A percentile compares a stretch with the other conserved stretches of the same genome.
phyloP scores from a whole-genome alignment of 805 yeast species.

The Sugiyamaella boreocaroliniensis region DNA sequence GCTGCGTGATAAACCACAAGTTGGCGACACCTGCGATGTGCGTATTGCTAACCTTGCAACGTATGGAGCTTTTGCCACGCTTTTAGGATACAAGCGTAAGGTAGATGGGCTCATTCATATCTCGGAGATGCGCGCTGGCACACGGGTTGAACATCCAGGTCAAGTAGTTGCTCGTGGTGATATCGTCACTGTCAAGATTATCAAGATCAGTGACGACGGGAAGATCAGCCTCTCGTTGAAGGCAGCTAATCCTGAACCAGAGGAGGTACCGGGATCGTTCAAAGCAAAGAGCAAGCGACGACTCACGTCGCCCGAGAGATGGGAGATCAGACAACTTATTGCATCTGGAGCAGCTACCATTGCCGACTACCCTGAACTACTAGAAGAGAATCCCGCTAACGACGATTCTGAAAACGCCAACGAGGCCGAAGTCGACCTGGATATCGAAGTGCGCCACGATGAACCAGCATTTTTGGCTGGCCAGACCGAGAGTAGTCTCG shows the following conservation, averaged over 20 bases:
- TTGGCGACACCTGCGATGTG: constrained; percentile 54
- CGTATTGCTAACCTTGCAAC: constrained; percentile 49
- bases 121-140: constrained; percentile 50
- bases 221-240: constrained; percentile 58
- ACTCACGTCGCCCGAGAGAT: constrained; percentile 77
- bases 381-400: constrained; percentile 28
- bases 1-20: constrained; percentile 30
- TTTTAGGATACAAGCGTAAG: constrained; percentile 35
- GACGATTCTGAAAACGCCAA: constrained; percentile 10
- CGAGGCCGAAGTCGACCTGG: constrained; percentile 48
- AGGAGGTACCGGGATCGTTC: neutral
- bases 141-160: constrained; percentile 48
- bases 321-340: constrained; percentile 82
- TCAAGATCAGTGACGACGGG: constrained; percentile 34
- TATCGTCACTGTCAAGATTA: constrained; percentile 57
- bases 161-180: constrained; percentile 55
- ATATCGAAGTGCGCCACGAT: constrained; percentile 62
- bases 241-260: constrained; percentile 65
- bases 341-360: constrained; percentile 69
- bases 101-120: constrained; percentile 64
- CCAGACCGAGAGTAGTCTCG: constrained; percentile 36
- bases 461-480: constrained; percentile 71
- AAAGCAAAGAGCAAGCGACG: constrained; percentile 33
- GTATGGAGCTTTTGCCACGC: constrained; percentile 73
- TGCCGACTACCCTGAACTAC: constrained; percentile 61